A percentile compares a stretch with the other conserved stretches of the same genome.
Evolutionary conservation across 495 filamentous ascomycete species (phyloP).

Genomic region (Daldinia caldariorum): DNA sequence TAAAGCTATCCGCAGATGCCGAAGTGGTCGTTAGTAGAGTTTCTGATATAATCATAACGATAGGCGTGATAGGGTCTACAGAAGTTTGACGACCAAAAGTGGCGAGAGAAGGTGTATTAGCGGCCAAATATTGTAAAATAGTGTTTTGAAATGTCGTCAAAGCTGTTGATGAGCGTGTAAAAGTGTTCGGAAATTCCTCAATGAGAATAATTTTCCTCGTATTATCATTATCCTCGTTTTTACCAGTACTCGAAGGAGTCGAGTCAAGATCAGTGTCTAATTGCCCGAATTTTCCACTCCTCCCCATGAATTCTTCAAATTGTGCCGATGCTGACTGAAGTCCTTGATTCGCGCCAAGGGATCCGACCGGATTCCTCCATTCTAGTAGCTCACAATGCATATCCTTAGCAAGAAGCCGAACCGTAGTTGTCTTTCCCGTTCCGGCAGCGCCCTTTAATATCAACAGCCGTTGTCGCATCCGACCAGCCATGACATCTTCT

Average conservation of each 20-base stretch:
- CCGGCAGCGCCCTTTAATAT: conserved; percentile 93
- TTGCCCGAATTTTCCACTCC: conserved; percentile 79
- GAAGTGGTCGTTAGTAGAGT: conserved; percentile 79
- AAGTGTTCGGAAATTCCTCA: conserved; percentile 93
- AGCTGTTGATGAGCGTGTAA: conserved; percentile 70
- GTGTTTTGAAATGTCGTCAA: conserved; percentile 78
- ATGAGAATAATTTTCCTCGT: conserved; percentile 73
- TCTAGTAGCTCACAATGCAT: conserved; percentile 80
- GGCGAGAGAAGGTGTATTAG: conserved; percentile 60
- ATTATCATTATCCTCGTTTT: conserved; percentile 26
- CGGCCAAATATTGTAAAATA: conserved; percentile 77
- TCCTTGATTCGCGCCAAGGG: conserved; percentile 64
- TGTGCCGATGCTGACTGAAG: conserved; percentile 73
- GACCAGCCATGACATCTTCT: conserved; percentile 72
- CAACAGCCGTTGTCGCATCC: conserved; percentile 72
- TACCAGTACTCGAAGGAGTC: conserved; percentile 28
- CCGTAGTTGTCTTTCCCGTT: conserved; percentile 88
- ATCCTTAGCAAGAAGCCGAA: conserved; percentile 76
- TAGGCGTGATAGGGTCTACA: conserved; percentile 66
- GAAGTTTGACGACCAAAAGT: conserved; percentile 45
- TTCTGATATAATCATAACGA: conserved; percentile 92
- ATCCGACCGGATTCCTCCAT: conserved; percentile 84
- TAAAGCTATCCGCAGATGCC: conserved; percentile 85
- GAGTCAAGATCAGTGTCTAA: conserved; percentile 68
- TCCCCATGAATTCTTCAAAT: conserved; percentile 89